Evolutionary conservation across 139 green algal genomes (phyloP), one percentile per base, ranked within the genome.

Genomic region (Chlorella sp.): DNA sequence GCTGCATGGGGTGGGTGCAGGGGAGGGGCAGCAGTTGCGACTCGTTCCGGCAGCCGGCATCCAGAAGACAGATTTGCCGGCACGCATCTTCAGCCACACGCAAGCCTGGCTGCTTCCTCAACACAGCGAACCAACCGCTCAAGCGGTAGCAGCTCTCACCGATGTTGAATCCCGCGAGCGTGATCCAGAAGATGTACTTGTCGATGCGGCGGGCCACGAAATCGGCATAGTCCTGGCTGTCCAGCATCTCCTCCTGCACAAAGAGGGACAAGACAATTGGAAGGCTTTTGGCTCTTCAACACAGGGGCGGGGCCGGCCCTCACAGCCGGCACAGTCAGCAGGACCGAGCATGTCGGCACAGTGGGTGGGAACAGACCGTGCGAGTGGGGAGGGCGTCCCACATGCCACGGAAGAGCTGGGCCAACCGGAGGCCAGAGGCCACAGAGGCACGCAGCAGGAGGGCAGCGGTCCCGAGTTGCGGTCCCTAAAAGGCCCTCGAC

Each of bases 211-310:
- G 19, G 0, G 83, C 74, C 83, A 81, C 78, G 28, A 30, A 43
- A 83, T 79, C n/a, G 11, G 83, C 83, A 56, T 83, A 87, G 70
- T 87, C 83, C 41, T 80, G 83, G 78, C 41, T 82, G 38, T n/a
- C 38, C 32, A 58, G 69, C 72, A 83, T 83, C 79, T 82, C 83
- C 56, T 83, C 72, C 68, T 82, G 58, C 51, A 44, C 20, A 44
- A 24, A 36, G 32, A 44, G 68, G 48, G 68, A 38, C 3, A 44
- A 19, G 34, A 11, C 5, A 28, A 7, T 34, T 6, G 67, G 19
- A 34, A 6, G 32, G 30, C 20, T 16, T 41, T 44, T 40, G 13
- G n/a, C n/a, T n/a, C n/a, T n/a, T n/a, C 75, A 67, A 32, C 5
- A 24, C 8, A 24, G 41, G 41, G 72, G 3, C 13, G 72, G 14